phyloP scores from a whole-genome alignment of 2,329 filamentous ascomycete genomes.

The Diaporthe humulicola region DNA sequence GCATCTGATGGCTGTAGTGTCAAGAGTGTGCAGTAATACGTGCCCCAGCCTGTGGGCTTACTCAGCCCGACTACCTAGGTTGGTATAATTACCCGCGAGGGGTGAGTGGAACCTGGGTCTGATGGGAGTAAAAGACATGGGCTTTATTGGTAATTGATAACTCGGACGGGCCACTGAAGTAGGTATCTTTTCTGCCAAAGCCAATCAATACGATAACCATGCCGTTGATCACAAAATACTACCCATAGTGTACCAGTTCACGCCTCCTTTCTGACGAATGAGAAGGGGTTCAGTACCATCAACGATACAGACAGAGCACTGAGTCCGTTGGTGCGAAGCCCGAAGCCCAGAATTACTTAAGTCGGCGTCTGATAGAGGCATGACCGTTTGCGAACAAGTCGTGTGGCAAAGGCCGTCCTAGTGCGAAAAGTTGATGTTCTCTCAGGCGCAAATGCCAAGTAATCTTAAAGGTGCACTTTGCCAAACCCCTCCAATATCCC shows the following conservation, averaged over 20 bases:
- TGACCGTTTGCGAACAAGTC: not conserved
- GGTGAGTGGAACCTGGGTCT: constrained; percentile 2
- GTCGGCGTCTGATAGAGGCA: not conserved
- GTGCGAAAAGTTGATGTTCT: not conserved
- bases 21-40: not conserved
- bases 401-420: not conserved
- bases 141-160: not conserved
- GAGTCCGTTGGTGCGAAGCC: not conserved
- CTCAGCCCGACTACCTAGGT: not conserved
- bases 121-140: not conserved
- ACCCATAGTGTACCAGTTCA: not conserved
- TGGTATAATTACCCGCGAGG: not conserved
- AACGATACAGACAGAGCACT: not conserved
- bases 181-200: too few relatives aligned
- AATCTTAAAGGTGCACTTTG: not conserved
- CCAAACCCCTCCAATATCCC: not conserved
- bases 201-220: too few relatives aligned
- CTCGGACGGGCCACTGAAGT: not conserved
- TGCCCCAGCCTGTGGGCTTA: too few relatives aligned
- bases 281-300: not conserved
- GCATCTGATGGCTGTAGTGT: not conserved
- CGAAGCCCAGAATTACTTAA: not conserved
- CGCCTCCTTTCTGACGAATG: not conserved
- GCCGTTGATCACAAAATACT: not conserved
- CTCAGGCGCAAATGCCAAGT: not conserved